phyloP scores from a whole-genome alignment of 495 filamentous ascomycete species.

The Hypoxylon cercidicola region DNA sequence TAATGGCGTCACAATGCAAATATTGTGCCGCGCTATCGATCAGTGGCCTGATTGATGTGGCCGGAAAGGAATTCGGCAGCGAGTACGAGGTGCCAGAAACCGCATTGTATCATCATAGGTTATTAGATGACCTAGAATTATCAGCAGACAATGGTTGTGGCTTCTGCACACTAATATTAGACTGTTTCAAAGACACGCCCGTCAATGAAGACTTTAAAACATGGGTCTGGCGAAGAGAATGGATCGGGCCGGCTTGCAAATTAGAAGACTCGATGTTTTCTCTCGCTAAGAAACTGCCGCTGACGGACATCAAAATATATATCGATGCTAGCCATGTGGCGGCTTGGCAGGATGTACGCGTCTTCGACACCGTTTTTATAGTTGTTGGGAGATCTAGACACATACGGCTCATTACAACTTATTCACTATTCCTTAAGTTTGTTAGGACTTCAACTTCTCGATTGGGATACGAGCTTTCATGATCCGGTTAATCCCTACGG shows the following conservation, averaged over 20 bases:
- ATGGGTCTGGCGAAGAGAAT: not conserved
- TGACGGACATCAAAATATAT: not conserved
- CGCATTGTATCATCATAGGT: not conserved
- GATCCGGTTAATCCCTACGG: slow-evolving; percentile 12
- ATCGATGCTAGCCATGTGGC: not conserved
- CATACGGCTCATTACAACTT: not conserved
- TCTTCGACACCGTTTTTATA: slow-evolving; percentile 10
- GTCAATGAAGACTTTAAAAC: not conserved
- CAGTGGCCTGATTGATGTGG: not conserved
- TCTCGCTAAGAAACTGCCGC: not conserved
- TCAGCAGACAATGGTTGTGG: not conserved
- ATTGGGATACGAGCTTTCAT: not conserved
- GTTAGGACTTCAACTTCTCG: slow-evolving; percentile 4
- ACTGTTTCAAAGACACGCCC: not conserved
- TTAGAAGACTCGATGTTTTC: not conserved
- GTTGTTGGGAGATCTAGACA: not conserved
- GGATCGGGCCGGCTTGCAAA: not conserved
- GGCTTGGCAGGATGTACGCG: slow-evolving; percentile 2
- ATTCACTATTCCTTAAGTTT: not conserved
- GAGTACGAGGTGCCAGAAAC: not conserved
- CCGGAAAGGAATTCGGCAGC: not conserved
- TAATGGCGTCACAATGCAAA: not conserved
- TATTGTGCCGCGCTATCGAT: not conserved
- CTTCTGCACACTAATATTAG: not conserved
- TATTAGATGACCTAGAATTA: not conserved